Evolutionary conservation across 2,329 filamentous ascomycete species (phyloP), one percentile per base, ranked within the genome.

Genomic region (Diaporthe sp.): DNA sequence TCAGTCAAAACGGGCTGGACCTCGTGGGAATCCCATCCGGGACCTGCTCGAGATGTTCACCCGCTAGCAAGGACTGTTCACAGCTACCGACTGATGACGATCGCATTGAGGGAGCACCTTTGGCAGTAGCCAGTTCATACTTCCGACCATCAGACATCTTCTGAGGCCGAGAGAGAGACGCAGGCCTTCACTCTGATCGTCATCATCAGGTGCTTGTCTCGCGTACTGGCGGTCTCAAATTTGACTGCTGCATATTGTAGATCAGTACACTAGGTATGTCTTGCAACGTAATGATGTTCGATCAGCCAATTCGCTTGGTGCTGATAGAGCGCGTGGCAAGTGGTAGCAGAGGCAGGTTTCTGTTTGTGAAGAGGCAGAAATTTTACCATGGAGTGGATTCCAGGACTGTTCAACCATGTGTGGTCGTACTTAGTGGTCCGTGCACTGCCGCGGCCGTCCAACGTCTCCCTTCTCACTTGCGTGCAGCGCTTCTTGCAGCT

Each of bases 371-470:
- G 42, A 17, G 33, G 19, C 35, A 52, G 47, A 68, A 68, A 40
- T 12, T 68, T 64, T 22, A 22, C 22, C 64, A 28, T 25, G 5
- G 12, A 54, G 64, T 68, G 47, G 64, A 9, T 52, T 68, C 33
- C 15, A 33, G 22, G 30, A 28, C 28, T 17, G 28, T 19, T 42
- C 38, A 50, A 35, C 2, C 33, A n/a, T 28, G 13, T 22, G 30
- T 67, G 64, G 33, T 54, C 10, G n/a, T 38, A n/a, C n/a, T n/a
- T n/a, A 7, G 9, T 40, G 64, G 64, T 22, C 64, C 64, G 64
- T 68, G 64, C 64, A 30, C n/a, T n/a, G n/a, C n/a, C n/a, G n/a
- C 30, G 2, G 19, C 25, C 47, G 33, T 54, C 45, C 45, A 40
- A 38, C 64, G 15, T 54, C 15, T 54, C 15, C 22, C 45, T 19